Conservation (phyloP, 352 stramenopile species). For the Aphanomyces cochlioides region DNA sequence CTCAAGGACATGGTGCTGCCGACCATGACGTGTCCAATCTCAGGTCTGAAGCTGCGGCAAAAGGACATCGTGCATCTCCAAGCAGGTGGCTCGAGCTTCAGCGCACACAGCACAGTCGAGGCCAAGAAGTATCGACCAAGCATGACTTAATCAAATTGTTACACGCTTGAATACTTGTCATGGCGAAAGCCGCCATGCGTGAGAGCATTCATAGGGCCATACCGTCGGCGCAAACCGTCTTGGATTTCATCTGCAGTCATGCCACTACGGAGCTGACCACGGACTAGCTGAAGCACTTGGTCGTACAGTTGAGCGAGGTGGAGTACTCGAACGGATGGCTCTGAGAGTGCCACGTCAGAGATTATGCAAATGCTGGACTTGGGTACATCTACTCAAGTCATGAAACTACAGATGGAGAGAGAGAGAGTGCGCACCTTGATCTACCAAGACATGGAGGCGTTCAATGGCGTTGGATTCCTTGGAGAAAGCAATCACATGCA, state of each 20-base stretch:
- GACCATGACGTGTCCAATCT: constrained; percentile 80
- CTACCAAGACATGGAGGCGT: background rate
- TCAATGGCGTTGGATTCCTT: constrained; percentile 10
- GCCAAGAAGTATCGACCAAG: constrained; percentile 82
- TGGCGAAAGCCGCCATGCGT: background rate
- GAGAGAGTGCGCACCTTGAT: background rate
- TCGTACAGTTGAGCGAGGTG: constrained; percentile 1
- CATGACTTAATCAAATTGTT: constrained; percentile 48
- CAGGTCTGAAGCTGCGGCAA: constrained; percentile 78
- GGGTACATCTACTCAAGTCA: background rate
- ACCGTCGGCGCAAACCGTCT: constrained; percentile 13
- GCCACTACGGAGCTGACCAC: constrained; percentile 14
- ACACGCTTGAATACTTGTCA: constrained; percentile 4
- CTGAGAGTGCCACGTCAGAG: background rate
- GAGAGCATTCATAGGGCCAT: constrained; percentile 20
- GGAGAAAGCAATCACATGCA: background rate
- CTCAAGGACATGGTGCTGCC: constrained; percentile 80
- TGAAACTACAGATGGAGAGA: too few relatives aligned
- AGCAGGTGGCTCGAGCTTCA: constrained; percentile 70
- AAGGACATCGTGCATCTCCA: constrained; percentile 83
- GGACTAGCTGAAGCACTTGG: constrained; percentile 4
- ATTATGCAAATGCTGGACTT: constrained; percentile 1
- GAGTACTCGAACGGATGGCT: background rate
- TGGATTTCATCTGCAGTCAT: constrained; percentile 7
- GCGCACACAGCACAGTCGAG: constrained; percentile 79